phyloP scores from a whole-genome alignment of 2,329 filamentous ascomycete species.

The Neofusicoccum ribis region DNA sequence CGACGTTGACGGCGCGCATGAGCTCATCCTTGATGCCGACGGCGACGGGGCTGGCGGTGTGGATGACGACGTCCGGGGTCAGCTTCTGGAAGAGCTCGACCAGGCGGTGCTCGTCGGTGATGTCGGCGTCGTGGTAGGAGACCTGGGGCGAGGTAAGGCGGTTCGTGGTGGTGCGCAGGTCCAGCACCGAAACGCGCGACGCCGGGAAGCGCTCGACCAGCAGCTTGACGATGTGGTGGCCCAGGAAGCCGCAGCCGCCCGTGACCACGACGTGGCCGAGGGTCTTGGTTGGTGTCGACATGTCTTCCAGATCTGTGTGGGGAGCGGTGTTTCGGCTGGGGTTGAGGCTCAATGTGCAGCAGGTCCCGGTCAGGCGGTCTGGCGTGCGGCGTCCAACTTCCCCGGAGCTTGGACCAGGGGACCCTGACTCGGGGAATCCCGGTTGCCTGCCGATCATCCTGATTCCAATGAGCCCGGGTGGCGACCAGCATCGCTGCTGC shows the following conservation, averaged over 20 bases:
- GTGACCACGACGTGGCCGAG: constrained; percentile 51
- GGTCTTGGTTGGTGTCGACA: constrained; percentile 20
- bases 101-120: constrained; percentile 48
- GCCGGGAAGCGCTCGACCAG: constrained; percentile 44
- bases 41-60: constrained; percentile 44
- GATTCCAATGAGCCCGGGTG: too few species aligned
- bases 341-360: not conserved
- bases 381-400: not conserved
- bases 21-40: constrained; percentile 35
- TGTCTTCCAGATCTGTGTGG: not conserved
- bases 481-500: too few species aligned
- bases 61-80: constrained; percentile 50
- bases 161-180: constrained; percentile 46
- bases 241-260: constrained; percentile 54
- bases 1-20: constrained; percentile 53
- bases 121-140: constrained; percentile 52
- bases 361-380: not conserved
- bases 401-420: not conserved
- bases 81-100: constrained; percentile 44
- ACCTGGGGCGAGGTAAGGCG: constrained; percentile 43
- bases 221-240: constrained; percentile 52
- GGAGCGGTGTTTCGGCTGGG: not conserved
- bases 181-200: constrained; percentile 49
- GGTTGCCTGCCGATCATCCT: not conserved
- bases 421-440: not conserved